Evolutionary conservation across 2,329 filamentous ascomycete species (phyloP).

Genomic region (Rhexocercosporidium sp.): DNA sequence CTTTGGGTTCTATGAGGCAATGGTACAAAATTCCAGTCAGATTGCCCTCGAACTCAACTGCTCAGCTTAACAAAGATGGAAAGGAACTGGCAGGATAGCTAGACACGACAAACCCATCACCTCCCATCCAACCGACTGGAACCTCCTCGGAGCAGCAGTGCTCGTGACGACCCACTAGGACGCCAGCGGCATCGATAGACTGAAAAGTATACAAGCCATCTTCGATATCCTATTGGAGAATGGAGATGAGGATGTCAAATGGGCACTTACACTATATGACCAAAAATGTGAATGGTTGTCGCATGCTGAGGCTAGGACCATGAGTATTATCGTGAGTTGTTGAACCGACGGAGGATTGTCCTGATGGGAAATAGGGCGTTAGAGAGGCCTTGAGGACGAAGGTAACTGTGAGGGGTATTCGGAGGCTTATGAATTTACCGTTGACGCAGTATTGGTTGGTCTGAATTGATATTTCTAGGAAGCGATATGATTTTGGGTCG

Average conservation of each 20-base stretch:
- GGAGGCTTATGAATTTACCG: conserved; percentile 6
- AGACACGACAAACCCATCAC: not conserved
- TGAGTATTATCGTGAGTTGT: conserved; percentile 16
- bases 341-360: conserved; percentile 1
- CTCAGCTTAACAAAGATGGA: not conserved
- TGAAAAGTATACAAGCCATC: not conserved
- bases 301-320: not conserved
- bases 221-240: not conserved
- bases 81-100: too few relatives aligned
- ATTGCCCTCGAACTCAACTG: not conserved
- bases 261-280: conserved; percentile 8
- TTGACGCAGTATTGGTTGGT: not conserved
- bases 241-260: not conserved
- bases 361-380: not conserved
- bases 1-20: not conserved
- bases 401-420: conserved; percentile 6
- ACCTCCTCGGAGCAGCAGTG: not conserved
- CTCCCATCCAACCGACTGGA: not conserved
- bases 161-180: not conserved
- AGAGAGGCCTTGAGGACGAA: conserved; percentile 1
- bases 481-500: too few relatives aligned
- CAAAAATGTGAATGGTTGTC: conserved; percentile 4
- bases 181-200: not conserved
- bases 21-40: not conserved
- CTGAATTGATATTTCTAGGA: not conserved